phyloP scores from a whole-genome alignment of 352 stramenopile species.

The Pythium apleroticum region DNA sequence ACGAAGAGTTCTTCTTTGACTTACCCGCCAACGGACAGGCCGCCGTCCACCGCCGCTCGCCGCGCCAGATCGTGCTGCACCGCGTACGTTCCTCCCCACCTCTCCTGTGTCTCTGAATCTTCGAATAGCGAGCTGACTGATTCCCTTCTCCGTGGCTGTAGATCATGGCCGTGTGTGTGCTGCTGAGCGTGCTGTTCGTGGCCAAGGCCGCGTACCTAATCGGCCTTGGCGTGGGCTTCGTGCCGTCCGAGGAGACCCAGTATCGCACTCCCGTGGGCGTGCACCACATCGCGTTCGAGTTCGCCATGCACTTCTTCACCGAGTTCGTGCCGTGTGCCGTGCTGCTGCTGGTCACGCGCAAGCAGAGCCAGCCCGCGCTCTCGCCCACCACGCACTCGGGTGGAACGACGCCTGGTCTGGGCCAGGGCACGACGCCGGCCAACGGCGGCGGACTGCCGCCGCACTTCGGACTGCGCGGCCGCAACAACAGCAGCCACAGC shows the following conservation, averaged over 20 bases:
- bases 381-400: not conserved
- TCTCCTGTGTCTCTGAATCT: not conserved
- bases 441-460: conserved; percentile 14
- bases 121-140: not conserved
- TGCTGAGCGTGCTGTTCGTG: conserved; percentile 69
- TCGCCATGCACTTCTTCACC: conserved; percentile 66
- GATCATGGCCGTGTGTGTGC: conserved; percentile 75
- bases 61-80: conserved; percentile 62
- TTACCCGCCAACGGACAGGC: conserved; percentile 37
- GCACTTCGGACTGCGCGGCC: conserved; percentile 31
- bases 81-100: conserved; percentile 37
- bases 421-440: conserved; percentile 33
- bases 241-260: conserved; percentile 63
- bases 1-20: conserved; percentile 86
- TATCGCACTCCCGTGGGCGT: conserved; percentile 61
- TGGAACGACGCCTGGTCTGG: not conserved
- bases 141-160: conserved; percentile 22
- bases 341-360: conserved; percentile 67
- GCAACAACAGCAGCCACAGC: conserved; percentile 34
- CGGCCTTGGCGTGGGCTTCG: conserved; percentile 59
- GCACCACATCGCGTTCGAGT: conserved; percentile 72
- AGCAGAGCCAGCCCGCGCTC: conserved; percentile 33
- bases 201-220: conserved; percentile 70
- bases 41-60: conserved; percentile 35
- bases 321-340: conserved; percentile 73